Evolutionary conservation across 2,329 filamentous ascomycete genomes (phyloP), one percentile per base, ranked within the genome.

Genomic region (Colletotrichum eremochloae): DNA sequence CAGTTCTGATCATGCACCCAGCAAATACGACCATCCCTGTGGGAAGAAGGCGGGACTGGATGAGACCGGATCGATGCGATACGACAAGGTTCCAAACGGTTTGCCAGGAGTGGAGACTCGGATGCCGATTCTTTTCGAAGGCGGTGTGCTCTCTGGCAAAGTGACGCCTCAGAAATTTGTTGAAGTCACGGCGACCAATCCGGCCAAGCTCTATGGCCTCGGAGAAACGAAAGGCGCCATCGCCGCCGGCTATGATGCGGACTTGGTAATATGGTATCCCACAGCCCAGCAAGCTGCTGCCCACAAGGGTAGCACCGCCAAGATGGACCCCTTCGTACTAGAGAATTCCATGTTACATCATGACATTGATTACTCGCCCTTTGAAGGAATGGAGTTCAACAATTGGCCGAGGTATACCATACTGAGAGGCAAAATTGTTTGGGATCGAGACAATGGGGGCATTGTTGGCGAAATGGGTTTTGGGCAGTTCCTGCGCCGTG

Each of bases 401-500:
- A 88, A 91, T 69, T 91, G 90, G 89, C 89, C 89, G 14, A 82
- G 89, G 29, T 91, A 87, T 76, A 91, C 89, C 0, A 82, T 92
- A 9, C 74, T 92, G 53, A 80, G 90, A 67, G 90, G 90, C 0
- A 79, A 86, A 72, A 83, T 91, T 0, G 86, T 90, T 1, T 91
- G 87, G 88, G 87, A 88, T 74, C 82, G 83, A 48, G 86, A 88
- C 18, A 80, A 82, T n/a, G 86, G 82, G 1, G 88, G 88, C 0
- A 57, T 88, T 50, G 75, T 87, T 12, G 87, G 86, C 1, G 76
- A 80, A 69, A 86, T 84, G 74, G 85, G 84, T 1, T 83, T 84
- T 75, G 88, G 87, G 0, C 77, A 81, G 74, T 90, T 89, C 67
- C 63, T 88, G 69, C 82, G 83, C 74, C 78, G 87, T 40, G 83